phyloP scores from a whole-genome alignment of 192 early-diverging fungal species.

The Podila epigama region DNA sequence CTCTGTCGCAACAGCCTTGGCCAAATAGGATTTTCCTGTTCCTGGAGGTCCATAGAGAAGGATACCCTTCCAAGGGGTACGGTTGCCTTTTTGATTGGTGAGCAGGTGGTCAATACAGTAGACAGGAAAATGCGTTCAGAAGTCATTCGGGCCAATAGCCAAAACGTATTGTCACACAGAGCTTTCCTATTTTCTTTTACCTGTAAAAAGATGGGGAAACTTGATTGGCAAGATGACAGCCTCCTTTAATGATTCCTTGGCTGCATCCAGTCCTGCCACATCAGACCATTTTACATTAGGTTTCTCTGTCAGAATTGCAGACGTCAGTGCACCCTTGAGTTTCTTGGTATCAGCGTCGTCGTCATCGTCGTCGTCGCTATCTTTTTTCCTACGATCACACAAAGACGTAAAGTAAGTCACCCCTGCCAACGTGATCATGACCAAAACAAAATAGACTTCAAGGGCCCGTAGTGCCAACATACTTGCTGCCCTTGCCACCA shows the following conservation, averaged over 20 bases:
- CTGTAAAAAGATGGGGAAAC: constrained; percentile 96
- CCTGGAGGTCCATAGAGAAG: constrained; percentile 97
- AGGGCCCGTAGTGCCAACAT: too few relatives aligned
- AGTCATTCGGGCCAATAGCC: neutral
- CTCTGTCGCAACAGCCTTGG: constrained; percentile 98
- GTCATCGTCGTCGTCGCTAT: constrained; percentile 50
- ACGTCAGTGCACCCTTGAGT: constrained; percentile 49
- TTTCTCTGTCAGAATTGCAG: constrained; percentile 94
- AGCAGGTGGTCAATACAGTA: neutral
- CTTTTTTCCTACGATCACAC: constrained; percentile 52
- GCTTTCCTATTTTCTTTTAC: constrained; percentile 12
- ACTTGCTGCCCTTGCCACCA: constrained; percentile 49
- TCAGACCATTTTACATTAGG: constrained; percentile 98
- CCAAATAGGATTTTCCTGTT: constrained; percentile 96
- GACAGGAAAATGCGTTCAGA: neutral
- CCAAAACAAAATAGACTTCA: neutral
- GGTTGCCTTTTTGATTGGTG: constrained; percentile 64
- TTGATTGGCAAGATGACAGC: constrained; percentile 98
- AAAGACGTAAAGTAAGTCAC: neutral
- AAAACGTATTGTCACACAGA: neutral
- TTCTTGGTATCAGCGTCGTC: constrained; percentile 60
- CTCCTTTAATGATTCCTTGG: constrained; percentile 97
- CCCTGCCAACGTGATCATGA: neutral
- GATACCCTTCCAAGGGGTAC: constrained; percentile 97
- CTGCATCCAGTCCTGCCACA: constrained; percentile 93